These are phyloP conservation scores for Setaria viridis DNA, from an alignment of 202 grass and related monocot species.

Conservation along the genomic window DNA sequence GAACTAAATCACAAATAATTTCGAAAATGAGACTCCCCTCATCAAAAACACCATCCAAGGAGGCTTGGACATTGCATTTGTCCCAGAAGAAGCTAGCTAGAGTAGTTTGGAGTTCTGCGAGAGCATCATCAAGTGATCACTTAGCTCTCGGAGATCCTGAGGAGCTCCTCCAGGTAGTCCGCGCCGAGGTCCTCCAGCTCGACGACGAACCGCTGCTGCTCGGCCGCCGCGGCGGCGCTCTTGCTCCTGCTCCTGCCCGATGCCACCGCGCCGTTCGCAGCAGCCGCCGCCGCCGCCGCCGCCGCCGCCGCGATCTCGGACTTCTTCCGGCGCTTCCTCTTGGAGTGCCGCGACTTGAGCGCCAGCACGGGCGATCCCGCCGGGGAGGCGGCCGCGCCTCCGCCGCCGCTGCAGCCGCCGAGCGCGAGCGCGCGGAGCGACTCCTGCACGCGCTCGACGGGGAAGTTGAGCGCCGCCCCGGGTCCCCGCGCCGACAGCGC, in stretches of 20 bases:
- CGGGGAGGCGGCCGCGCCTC: not conserved
- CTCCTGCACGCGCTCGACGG: constrained; percentile 63
- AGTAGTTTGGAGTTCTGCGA: not conserved
- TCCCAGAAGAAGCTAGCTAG: not conserved
- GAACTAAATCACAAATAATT: not conserved
- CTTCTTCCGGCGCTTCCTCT: constrained; percentile 51
- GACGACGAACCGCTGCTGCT: constrained; percentile 46
- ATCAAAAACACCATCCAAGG: not conserved
- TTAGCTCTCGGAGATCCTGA: constrained; percentile 64
- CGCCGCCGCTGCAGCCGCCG: constrained; percentile 8
- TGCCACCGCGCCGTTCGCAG: not conserved
- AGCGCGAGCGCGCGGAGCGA: constrained; percentile 61
- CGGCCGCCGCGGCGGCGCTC: not conserved
- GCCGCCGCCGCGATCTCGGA: not conserved
- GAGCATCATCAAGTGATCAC: not conserved
- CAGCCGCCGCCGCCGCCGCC: not conserved
- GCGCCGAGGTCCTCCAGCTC: constrained; percentile 71
- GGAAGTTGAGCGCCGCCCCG: constrained; percentile 77
- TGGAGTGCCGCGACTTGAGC: constrained; percentile 72
- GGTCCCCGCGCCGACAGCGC: constrained; percentile 65
- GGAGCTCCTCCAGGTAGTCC: constrained; percentile 73
- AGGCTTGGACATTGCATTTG: not conserved
- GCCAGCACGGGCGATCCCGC: constrained; percentile 59
- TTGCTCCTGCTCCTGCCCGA: constrained; percentile 27
- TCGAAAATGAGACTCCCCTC: not conserved